These are phyloP conservation scores for Tilletiaria anomala DNA, from an alignment of 1,284 basidiomycete genomes.

Conservation along the genomic window DNA sequence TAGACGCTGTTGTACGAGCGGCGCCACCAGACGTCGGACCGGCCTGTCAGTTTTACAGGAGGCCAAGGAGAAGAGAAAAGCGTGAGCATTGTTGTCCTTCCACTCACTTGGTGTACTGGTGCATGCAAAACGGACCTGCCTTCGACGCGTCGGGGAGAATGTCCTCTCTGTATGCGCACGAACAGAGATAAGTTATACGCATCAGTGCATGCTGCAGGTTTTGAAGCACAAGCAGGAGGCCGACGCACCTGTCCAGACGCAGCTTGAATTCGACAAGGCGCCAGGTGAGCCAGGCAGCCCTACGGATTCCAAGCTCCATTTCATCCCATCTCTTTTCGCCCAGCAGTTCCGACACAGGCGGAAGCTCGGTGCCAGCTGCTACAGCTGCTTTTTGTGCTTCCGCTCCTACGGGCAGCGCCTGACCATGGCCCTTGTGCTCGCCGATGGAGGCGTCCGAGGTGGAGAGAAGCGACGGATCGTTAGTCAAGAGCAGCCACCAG, in stretches of 20 bases:
- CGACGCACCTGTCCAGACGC: conserved; percentile 49
- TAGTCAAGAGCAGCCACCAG: conserved; percentile 82
- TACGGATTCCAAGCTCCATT: conserved; percentile 63
- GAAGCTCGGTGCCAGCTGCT: conserved; percentile 24
- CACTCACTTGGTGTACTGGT: conserved; percentile 47
- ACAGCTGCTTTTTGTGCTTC: too few species aligned
- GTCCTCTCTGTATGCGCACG: conserved; percentile 41
- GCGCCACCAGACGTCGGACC: conserved; percentile 21
- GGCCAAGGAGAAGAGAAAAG: conserved; percentile 2
- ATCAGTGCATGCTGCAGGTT: too few species aligned
- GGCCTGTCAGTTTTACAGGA: too few species aligned
- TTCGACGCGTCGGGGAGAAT: conserved; percentile 47
- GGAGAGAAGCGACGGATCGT: conserved; percentile 44
- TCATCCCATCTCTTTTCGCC: conserved; percentile 35
- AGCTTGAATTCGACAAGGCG: conserved; percentile 67
- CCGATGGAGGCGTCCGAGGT: conserved; percentile 40
- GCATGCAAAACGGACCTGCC: conserved; percentile 49
- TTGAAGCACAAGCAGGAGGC: background rate
- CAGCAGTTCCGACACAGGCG: conserved; percentile 45
- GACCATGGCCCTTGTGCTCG: conserved; percentile 26
- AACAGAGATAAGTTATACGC: background rate
- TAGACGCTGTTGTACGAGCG: conserved; percentile 52
- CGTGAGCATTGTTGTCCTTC: conserved; percentile 1
- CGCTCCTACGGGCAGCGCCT: too few species aligned
- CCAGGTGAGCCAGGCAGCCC: conserved; percentile 68